phyloP scores from a whole-genome alignment of 75 land plant genomes.

The Azolla pinnata region DNA sequence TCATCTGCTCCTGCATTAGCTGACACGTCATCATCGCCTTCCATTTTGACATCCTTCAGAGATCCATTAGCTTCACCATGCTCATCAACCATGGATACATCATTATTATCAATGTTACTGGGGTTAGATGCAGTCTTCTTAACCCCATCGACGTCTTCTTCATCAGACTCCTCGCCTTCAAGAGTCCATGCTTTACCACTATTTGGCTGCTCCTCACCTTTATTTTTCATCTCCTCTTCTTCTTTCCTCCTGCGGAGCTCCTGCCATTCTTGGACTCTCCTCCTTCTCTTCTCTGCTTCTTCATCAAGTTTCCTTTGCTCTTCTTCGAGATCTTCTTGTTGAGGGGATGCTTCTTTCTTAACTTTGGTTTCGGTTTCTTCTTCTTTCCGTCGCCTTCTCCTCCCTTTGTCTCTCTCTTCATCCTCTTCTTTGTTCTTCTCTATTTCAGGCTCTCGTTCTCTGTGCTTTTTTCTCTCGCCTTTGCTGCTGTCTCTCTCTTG shows the following conservation, averaged over 20 bases:
- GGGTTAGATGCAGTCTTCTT: constrained; percentile 11
- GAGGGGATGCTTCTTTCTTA: constrained; percentile 20
- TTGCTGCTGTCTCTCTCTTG: constrained; percentile 5
- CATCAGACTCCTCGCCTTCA: constrained; percentile 88
- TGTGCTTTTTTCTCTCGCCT: constrained; percentile 5
- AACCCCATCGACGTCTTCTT: constrained; percentile 32
- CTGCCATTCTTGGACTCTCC: constrained; percentile 97
- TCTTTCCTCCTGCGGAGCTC: constrained; percentile 71
- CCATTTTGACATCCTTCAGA: neutral
- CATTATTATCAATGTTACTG: constrained; percentile 19
- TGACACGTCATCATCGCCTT: neutral
- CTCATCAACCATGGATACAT: too few relatives aligned
- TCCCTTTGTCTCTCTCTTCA: constrained; percentile 23
- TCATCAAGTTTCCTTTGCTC: constrained; percentile 79
- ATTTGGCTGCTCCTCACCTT: constrained; percentile 31
- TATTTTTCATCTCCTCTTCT: constrained; percentile 59
- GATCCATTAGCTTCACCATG: constrained; percentile 40
- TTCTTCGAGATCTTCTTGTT: constrained; percentile 61
- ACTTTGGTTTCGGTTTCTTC: constrained; percentile 37
- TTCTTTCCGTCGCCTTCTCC: constrained; percentile 26
- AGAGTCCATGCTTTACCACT: constrained; percentile 81
- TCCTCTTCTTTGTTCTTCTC: constrained; percentile 27
- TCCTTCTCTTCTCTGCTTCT: constrained; percentile 76
- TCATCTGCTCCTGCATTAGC: constrained; percentile 21
- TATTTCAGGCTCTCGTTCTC: constrained; percentile 7